Percentiles rank a stretch among this genome's conserved stretches.
Conservation (phyloP, 306 rosid species). For the Dalbergia cochinchinensis region DNA sequence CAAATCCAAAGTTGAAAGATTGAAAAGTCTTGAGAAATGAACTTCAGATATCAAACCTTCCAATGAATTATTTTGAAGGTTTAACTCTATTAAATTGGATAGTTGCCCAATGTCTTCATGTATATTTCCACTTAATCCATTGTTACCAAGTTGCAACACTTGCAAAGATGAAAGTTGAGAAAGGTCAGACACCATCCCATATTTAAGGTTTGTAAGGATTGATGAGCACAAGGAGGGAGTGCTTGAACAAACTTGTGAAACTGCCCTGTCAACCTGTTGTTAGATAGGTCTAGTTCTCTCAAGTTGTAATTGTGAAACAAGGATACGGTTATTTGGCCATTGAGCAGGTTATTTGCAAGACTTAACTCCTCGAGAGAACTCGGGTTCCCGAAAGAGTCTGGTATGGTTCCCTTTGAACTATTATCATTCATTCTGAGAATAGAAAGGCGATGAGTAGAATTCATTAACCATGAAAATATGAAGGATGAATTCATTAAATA, state of each 20-base stretch:
- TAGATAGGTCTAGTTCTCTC: not conserved
- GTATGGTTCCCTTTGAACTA: not conserved
- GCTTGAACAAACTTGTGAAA: not conserved
- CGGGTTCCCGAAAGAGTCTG: constrained; percentile 4
- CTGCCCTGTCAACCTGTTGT: not conserved
- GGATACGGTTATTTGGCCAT: not conserved
- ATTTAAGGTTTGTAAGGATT: not conserved
- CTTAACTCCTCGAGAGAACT: not conserved
- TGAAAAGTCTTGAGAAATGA: not conserved
- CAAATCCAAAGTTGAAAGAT: not conserved
- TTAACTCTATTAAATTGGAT: not conserved
- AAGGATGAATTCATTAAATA: not conserved
- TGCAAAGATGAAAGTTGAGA: not conserved
- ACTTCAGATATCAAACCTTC: not conserved
- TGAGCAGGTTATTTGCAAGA: not conserved
- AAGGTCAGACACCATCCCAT: not conserved
- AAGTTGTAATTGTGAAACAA: not conserved
- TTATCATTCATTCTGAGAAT: not conserved
- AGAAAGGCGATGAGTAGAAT: not conserved
- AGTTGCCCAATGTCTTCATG: constrained; percentile 24
- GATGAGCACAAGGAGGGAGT: not conserved
- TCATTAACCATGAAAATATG: constrained; percentile 1
- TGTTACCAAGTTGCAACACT: not conserved
- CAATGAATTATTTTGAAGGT: not conserved
- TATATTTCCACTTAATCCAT: not conserved